Base-by-base conservation (phyloP, 805 yeast genomes). In the Metschnikowia arizonensis region DNA sequence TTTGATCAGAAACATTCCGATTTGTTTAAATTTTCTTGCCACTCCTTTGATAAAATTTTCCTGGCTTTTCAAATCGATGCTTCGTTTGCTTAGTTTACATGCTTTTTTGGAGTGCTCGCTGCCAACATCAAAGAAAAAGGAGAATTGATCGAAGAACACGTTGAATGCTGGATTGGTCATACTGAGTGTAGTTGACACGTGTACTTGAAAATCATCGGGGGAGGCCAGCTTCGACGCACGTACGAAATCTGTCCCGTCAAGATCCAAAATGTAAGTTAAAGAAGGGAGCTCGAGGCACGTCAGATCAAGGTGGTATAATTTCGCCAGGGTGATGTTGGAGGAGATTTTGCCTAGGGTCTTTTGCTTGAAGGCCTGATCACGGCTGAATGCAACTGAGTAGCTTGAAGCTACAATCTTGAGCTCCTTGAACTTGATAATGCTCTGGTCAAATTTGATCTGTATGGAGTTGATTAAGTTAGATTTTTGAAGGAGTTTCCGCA, bases 81-180 rank as follows among this genome's bases (percentile, higher is more conserved):
- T 14, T 6, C 31, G 9, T 17, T 23, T 21, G 34, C 15, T 21
- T 14, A 12, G 30, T 17, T 30, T 14, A 10, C n/a, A 11, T 5
- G 15, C 32, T 8, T 6, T 25, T 18, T 36, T 25, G 23, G 15
- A 18, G 34, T 23, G 33, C 15, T 39, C 42, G 14, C 19, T 14
- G 3, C 40, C 40, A 3, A 37, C 40, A 21, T 45, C 52, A 5
- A 49, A 40, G 28, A 61, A 40, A 11, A 39, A 40, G 7, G 61
- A 61, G 12, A 67, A 42, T 48, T 72, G 76, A 47, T 71, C 76
- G 30, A 65, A 64, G 47, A 64, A 71, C 24, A 69, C 46, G 45
- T 64, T 65, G 23, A 72, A 41, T 2, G 60, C 59, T 2, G 76
- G 74, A 36, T 59, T 60, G 1, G 73, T 63, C 19, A 71, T 41